Conservation (phyloP, 345 rosid species). For the Euphorbia tirucalli region DNA sequence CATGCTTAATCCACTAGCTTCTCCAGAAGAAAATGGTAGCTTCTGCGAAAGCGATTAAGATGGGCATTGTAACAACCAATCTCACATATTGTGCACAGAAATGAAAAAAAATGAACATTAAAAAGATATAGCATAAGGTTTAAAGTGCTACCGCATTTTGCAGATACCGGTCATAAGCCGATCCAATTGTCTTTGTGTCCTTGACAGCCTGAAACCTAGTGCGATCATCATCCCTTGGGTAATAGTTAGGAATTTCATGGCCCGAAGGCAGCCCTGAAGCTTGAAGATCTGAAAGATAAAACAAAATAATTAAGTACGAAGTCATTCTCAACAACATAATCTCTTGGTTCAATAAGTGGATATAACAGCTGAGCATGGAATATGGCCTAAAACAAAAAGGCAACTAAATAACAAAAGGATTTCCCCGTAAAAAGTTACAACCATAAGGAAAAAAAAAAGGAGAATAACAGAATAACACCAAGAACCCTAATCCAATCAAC, state of each 20-base stretch:
- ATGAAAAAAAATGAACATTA: neutral
- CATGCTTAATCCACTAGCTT: conserved; percentile 41
- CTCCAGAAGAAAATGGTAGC: conserved; percentile 54
- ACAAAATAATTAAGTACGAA: conserved; percentile 1
- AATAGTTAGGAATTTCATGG: conserved; percentile 50
- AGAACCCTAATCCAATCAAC: neutral
- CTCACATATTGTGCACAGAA: neutral
- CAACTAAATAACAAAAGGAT: neutral
- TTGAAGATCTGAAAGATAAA: conserved; percentile 36
- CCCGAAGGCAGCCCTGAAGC: conserved; percentile 42
- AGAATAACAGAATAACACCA: neutral
- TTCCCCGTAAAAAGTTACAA: too few species aligned
- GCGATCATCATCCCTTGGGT: conserved; percentile 57
- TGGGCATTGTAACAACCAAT: conserved; percentile 27
- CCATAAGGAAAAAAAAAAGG: neutral
- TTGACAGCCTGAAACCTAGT: conserved; percentile 42
- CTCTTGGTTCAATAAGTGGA: neutral
- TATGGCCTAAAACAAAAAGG: neutral
- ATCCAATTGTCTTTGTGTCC: conserved; percentile 71
- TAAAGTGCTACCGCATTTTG: conserved; percentile 47
- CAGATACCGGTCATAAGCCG: conserved; percentile 79
- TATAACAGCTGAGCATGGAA: neutral
- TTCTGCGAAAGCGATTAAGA: conserved; percentile 50
- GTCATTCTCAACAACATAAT: neutral
- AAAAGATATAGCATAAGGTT: neutral